These are phyloP conservation scores for Botrytis fabae DNA, from an alignment of 2,329 filamentous ascomycete genomes.

Conservation along the genomic window DNA sequence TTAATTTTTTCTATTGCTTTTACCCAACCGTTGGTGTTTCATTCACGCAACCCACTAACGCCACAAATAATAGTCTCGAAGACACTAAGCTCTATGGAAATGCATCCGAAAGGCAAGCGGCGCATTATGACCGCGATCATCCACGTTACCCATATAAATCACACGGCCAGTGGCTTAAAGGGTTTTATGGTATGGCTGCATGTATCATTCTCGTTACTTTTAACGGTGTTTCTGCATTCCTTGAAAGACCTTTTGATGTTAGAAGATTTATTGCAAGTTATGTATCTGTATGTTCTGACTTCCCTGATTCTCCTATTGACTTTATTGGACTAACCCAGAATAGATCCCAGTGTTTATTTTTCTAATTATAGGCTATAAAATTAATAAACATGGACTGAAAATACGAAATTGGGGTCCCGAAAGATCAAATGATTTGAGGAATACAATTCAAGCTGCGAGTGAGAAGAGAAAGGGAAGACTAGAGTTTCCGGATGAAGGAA, in stretches of 20 bases:
- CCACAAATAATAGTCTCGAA: conserved; percentile 39
- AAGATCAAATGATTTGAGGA: conserved; percentile 41
- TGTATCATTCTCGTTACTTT: conserved; percentile 43
- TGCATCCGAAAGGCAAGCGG: conserved; percentile 43
- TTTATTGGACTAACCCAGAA: neutral
- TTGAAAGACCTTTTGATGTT: conserved; percentile 42
- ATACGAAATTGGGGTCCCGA: conserved; percentile 41
- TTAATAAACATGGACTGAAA: conserved; percentile 41
- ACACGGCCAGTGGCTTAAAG: conserved; percentile 45
- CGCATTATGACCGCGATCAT: conserved; percentile 43
- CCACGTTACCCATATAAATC: conserved; percentile 45
- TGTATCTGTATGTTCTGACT: conserved; percentile 42
- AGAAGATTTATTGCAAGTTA: conserved; percentile 45
- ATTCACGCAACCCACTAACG: neutral
- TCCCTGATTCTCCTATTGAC: neutral
- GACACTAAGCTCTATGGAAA: conserved; percentile 45
- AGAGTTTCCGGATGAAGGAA: conserved; percentile 40
- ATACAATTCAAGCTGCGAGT: conserved; percentile 41
- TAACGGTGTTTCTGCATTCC: conserved; percentile 42
- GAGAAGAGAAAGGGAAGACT: conserved; percentile 41
- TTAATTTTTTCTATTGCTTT: neutral
- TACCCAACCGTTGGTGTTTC: neutral
- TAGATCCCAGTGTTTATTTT: conserved; percentile 43
- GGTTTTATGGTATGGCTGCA: conserved; percentile 41
- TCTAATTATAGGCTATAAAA: conserved; percentile 42